These are phyloP conservation scores for Aspergillus sojae DNA, from an alignment of 2,329 filamentous ascomycete species.

Conservation along the genomic window DNA sequence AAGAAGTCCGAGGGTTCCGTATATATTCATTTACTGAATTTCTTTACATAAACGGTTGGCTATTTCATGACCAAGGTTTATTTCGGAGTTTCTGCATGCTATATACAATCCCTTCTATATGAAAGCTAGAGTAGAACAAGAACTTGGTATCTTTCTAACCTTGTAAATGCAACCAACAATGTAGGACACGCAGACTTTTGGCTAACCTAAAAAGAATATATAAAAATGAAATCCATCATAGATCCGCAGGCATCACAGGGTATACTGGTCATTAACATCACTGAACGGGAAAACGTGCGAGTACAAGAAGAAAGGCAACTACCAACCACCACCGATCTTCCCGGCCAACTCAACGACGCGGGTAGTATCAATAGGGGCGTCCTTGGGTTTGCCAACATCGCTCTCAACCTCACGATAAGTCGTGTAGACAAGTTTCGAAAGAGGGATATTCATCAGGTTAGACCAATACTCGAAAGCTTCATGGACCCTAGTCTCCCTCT, in stretches of 20 bases:
- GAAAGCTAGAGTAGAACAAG: neutral
- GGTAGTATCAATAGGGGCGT: constrained; percentile 66
- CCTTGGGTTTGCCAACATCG: constrained; percentile 79
- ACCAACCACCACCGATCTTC: constrained; percentile 94
- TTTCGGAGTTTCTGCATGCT: neutral
- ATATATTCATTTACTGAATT: neutral
- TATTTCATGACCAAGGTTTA: neutral
- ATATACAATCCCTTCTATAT: neutral
- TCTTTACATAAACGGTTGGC: neutral
- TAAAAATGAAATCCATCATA: neutral
- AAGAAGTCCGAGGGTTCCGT: neutral
- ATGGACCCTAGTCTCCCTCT: constrained; percentile 52
- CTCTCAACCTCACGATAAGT: constrained; percentile 91
- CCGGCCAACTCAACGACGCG: constrained; percentile 85
- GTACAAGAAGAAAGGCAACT: constrained; percentile 27
- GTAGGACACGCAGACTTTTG: neutral
- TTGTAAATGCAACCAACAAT: constrained; percentile 11
- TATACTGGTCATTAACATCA: constrained; percentile 24
- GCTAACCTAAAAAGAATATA: neutral
- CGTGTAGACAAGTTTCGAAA: constrained; percentile 77
- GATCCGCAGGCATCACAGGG: constrained; percentile 13
- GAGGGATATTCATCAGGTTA: constrained; percentile 66
- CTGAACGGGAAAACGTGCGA: neutral
- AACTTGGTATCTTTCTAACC: constrained; percentile 22
- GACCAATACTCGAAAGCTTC: constrained; percentile 77